phyloP scores from a whole-genome alignment of 2,329 filamentous ascomycete genomes.

The Cercospora sesami region DNA sequence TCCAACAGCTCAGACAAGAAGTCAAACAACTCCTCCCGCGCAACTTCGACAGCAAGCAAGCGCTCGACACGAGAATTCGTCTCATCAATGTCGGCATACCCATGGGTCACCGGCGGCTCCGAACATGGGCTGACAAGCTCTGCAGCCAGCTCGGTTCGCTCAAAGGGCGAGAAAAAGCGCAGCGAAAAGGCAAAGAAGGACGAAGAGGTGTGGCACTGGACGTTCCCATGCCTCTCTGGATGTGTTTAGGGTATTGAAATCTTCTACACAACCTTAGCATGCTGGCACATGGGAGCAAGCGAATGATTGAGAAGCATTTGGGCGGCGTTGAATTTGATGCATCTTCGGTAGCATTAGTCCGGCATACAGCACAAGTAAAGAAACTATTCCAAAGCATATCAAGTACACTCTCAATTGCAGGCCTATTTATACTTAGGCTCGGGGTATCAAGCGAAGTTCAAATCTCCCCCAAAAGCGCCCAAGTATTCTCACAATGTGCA shows the following conservation, averaged over 20 bases:
- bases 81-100: conserved; percentile 5
- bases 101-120: conserved; percentile 3
- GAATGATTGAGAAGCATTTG: background rate
- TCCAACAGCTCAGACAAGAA: background rate
- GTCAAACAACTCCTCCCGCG: background rate
- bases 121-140: conserved; percentile 5
- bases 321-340: background rate
- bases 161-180: background rate
- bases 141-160: conserved; percentile 8
- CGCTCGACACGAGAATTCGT: conserved; percentile 8
- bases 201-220: background rate
- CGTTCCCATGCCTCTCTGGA: conserved; percentile 14
- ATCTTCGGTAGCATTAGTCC: background rate
- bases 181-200: conserved; percentile 1
- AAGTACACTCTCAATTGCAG: background rate
- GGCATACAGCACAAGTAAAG: background rate
- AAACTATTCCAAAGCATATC: background rate
- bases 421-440: background rate
- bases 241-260: conserved; percentile 11
- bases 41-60: conserved; percentile 10
- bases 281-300: background rate
- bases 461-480: background rate
- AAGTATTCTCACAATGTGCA: background rate
- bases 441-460: conserved; percentile 10
- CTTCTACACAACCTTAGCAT: background rate